A percentile compares a stretch with the other conserved stretches of the same genome.
phyloP scores from a whole-genome alignment of 192 early-diverging fungal genomes.

The Coemansia sp. region DNA sequence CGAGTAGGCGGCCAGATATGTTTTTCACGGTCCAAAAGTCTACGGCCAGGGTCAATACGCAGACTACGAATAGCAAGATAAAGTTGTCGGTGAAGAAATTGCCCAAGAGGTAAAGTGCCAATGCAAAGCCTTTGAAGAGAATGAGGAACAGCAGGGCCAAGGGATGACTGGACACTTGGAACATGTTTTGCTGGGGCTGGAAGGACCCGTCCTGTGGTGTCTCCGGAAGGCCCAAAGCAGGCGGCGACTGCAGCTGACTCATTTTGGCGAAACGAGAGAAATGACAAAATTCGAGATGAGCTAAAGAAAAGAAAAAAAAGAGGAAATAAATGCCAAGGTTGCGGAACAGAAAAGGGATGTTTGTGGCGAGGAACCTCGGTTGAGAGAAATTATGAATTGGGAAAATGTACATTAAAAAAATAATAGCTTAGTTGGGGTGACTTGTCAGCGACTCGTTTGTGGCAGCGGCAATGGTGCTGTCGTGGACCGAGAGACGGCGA shows the following conservation, averaged over 20 bases:
- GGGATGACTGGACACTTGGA: conserved; percentile 72
- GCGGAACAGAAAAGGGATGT: background rate
- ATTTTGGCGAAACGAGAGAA: conserved; percentile 1
- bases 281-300: background rate
- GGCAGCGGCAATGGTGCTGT: background rate
- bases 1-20: conserved; percentile 92
- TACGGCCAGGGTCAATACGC: conserved; percentile 89
- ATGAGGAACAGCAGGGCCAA: conserved; percentile 89
- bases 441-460: background rate
- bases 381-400: background rate
- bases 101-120: conserved; percentile 86
- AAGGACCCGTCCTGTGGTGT: background rate
- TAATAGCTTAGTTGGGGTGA: background rate
- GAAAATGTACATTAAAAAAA: conserved; percentile 11
- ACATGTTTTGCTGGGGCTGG: conserved; percentile 45
- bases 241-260: background rate
- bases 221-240: background rate
- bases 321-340: background rate
- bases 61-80: conserved; percentile 89
- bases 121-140: conserved; percentile 80
- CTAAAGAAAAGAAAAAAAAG: background rate
- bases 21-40: conserved; percentile 99
- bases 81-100: conserved; percentile 84
- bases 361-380: background rate
- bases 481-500: conserved; percentile 10